phyloP scores from a whole-genome alignment of 805 yeast species.

The Candida easanensis region DNA sequence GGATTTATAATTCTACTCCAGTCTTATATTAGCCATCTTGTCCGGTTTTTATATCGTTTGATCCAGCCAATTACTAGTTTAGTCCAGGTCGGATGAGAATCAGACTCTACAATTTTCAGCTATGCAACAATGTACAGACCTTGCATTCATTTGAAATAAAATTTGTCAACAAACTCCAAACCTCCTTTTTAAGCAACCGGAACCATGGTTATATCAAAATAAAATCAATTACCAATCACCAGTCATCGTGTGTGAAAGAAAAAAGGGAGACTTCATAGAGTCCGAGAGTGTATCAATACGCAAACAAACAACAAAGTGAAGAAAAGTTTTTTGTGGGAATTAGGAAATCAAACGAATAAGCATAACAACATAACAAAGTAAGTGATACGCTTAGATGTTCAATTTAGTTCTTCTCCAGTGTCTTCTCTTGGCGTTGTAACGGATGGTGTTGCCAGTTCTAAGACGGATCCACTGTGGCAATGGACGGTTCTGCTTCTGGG shows the following conservation, averaged over 20 bases:
- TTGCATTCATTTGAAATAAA: slow-evolving; percentile 12
- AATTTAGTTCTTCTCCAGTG: slow-evolving; percentile 99
- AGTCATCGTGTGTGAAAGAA: slow-evolving; percentile 2
- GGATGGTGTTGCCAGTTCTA: slow-evolving; percentile 95
- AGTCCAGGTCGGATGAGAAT: no score
- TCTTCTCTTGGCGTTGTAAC: slow-evolving; percentile 99
- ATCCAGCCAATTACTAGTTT: no score
- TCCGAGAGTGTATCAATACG: neutral
- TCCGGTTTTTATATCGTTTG: no score
- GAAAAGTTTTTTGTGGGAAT: slow-evolving; percentile 8
- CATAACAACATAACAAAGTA: slow-evolving; percentile 7
- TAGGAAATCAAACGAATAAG: slow-evolving; percentile 12
- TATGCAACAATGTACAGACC: slow-evolving; percentile 26
- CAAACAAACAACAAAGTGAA: slow-evolving; percentile 5
- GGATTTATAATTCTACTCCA: no score
- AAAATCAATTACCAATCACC: slow-evolving; percentile 5
- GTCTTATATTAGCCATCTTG: no score
- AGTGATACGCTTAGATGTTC: slow-evolving; percentile 63
- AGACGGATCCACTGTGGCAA: slow-evolving; percentile 99
- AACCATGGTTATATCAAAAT: no score
- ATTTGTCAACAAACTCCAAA: slow-evolving; percentile 2
- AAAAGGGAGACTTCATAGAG: neutral
- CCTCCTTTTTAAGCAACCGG: neutral
- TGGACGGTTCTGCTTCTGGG: slow-evolving; percentile 98
- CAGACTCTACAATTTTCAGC: neutral